Base-by-base conservation (phyloP, 208 protist species). In the Crithidia bombi region DNA sequence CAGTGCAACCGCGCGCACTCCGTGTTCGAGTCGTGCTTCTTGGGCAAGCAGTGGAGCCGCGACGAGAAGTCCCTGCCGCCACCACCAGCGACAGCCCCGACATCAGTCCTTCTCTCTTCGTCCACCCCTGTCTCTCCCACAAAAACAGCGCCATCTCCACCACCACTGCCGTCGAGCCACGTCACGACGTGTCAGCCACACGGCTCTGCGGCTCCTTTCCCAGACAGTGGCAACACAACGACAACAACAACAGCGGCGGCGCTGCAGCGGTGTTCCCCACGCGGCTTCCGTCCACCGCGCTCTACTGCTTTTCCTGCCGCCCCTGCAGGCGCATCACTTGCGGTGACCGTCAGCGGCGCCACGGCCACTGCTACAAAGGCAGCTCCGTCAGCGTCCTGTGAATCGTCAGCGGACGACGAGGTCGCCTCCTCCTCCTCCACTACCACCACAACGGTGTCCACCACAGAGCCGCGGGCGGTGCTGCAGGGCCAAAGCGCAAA, bases 1-100 rank as follows among this genome's bases (percentile, higher is more conserved):
- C 80, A 91, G 72, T 91, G 86, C 58, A 75, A 79, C 19, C 47
- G 58, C n/a, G 39, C 58, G 3, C 86, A 91, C 41, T 91, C 86
- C 38, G 78, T 91, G 25, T 91, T 91, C 69, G 75, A 83, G 35
- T 76, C 78, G 26, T 91, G 82, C 69, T 88, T 86, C 49, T 43
- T 73, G 19, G 80, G 82, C 38, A 80, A 81, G 69, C 61, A 61
- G 21, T 91, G 85, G 85, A 47, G 36, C 43, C 75, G 75, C 23
- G 65, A 76, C 2, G 47, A 43, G 9, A 38, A 23, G 14, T 61
- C 52, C 46, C 32, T 23, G 4, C 51, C 35, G 28, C 11, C 44
- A 59, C 5, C 71, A 5, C 5, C 33, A 23, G n/a, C n/a, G n/a
- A n/a, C n/a, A n/a, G n/a, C n/a, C n/a, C n/a, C n/a, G n/a, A n/a